Percentiles rank a stretch among this genome's conserved stretches.
Conservation (phyloP, 1,139 yeast genomes). For the Arxiozyma telluris region DNA sequence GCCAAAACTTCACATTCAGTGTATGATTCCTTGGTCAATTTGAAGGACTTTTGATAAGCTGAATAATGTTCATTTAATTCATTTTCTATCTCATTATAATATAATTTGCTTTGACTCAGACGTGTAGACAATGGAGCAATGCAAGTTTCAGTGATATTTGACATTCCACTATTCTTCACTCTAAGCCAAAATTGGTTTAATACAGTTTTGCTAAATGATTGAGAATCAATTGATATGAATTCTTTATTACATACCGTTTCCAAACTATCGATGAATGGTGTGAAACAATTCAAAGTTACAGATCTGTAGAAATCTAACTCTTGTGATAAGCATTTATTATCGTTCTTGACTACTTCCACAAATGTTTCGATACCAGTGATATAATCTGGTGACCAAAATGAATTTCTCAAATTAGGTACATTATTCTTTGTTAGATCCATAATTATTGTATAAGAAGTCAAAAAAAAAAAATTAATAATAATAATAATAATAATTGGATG, state of each 20-base stretch:
- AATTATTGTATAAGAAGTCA: too few species aligned
- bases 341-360: constrained; percentile 12
- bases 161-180: constrained; percentile 1
- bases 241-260: not conserved
- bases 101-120: constrained; percentile 6
- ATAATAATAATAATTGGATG: not conserved
- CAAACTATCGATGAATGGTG: constrained; percentile 6
- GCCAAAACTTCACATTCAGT: constrained; percentile 4
- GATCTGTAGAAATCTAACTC: constrained; percentile 13
- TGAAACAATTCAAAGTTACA: constrained; percentile 12
- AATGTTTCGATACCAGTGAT: constrained; percentile 25
- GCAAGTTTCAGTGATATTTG: constrained; percentile 2
- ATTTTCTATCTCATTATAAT: constrained; percentile 6
- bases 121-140: constrained; percentile 5
- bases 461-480: too few species aligned
- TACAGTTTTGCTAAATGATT: not conserved
- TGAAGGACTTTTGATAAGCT: constrained; percentile 4
- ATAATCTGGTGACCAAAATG: constrained; percentile 20
- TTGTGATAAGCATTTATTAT: constrained; percentile 14
- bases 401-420: constrained; percentile 1
- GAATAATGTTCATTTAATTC: constrained; percentile 6
- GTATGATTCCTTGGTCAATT: constrained; percentile 12
- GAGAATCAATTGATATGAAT: not conserved
- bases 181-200: not conserved
- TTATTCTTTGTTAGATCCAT: not conserved